Percentiles rank a stretch among this genome's conserved stretches.
Evolutionary conservation across 495 filamentous ascomycete species (phyloP).

Genomic region (Penicillium waksmanii): DNA sequence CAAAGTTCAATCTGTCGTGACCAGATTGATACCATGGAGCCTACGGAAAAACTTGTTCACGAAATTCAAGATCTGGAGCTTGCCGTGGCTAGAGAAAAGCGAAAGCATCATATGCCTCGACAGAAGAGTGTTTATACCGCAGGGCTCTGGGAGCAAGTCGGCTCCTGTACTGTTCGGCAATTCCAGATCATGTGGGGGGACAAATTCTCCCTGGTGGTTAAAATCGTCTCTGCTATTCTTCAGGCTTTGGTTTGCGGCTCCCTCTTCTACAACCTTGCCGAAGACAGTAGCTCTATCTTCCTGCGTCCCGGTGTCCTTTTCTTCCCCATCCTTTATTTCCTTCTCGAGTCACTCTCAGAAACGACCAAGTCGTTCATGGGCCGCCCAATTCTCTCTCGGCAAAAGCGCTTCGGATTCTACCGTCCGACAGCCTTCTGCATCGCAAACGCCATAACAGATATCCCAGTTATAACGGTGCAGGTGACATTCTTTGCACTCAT

Average conservation of each 20-base stretch:
- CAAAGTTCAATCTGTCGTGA: constrained; percentile 64
- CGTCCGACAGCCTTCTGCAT: constrained; percentile 79
- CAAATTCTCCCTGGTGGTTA: constrained; percentile 40
- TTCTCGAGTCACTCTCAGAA: constrained; percentile 43
- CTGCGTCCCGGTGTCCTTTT: constrained; percentile 43
- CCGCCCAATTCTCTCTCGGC: constrained; percentile 47
- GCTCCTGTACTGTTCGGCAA: constrained; percentile 54
- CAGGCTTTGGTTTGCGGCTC: constrained; percentile 46
- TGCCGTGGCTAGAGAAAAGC: constrained; percentile 54
- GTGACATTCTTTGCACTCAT: constrained; percentile 74
- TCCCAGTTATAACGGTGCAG: constrained; percentile 67
- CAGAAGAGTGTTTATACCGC: constrained; percentile 55
- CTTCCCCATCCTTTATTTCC: constrained; percentile 45
- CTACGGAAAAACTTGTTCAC: constrained; percentile 44
- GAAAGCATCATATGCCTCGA: constrained; percentile 53
- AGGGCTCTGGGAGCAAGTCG: constrained; percentile 58
- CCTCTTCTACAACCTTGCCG: constrained; percentile 44
- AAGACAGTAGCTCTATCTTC: constrained; percentile 45
- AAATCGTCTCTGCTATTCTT: constrained; percentile 37
- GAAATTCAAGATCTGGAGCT: constrained; percentile 47
- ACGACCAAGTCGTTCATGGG: constrained; percentile 46
- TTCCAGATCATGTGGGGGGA: constrained; percentile 46
- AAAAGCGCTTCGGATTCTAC: constrained; percentile 69
- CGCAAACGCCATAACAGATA: constrained; percentile 76
- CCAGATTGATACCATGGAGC: constrained; percentile 66